Base-by-base conservation (phyloP, 768 basidiomycete genomes). In the Phanerochaete sordida region DNA sequence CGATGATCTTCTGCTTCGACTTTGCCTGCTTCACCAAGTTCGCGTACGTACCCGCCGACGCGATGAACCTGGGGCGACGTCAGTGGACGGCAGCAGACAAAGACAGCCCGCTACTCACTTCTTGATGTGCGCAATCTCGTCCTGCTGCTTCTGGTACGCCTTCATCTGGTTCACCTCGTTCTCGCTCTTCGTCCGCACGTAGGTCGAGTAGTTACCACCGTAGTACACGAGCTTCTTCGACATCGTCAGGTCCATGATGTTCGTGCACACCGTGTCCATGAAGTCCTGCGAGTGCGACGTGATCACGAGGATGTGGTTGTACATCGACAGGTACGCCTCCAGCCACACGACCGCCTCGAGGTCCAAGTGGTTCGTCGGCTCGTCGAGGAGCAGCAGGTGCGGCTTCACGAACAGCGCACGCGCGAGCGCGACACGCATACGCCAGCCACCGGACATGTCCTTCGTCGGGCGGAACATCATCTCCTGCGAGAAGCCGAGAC, bases 151-250 rank as follows among this genome's bases (percentile, higher is more conserved):
- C 68, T 86, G 70, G 75, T 98, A 99, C 55, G 96, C 97, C 82
- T 99, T 99, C 95, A 98, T 97, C 79, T 97, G 95, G 75, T 98
- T 99, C 71, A 95, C 89, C 80, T 99, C 96, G 79, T 99, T 99
- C 82, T 99, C 96, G 67, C 78, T 69, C 82, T 90, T 95, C 59
- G 96, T 98, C 72, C 93, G 88, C 65, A 98, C 95, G 76, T 94
- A 98, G n/a, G 91, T 93, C 51, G 93, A 82, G 79, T 97, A 98
- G 75, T 98, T 98, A 78, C 95, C 96, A 63, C 87, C 86, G 76
- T 98, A 98, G 75, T 97, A 97, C 43, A 91, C 80, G 58, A 98
- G 80, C 73, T 93, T 95, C 82, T 96, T 97, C 80, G 90, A 90
- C 66, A 79, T 72, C 63, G 94, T 95, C 60, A 98, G 79, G 69